Percentiles rank a stretch among this genome's conserved stretches.
These are phyloP conservation scores for Centella asiatica DNA, from an alignment of 129 eudicot species.

Conservation along the genomic window DNA sequence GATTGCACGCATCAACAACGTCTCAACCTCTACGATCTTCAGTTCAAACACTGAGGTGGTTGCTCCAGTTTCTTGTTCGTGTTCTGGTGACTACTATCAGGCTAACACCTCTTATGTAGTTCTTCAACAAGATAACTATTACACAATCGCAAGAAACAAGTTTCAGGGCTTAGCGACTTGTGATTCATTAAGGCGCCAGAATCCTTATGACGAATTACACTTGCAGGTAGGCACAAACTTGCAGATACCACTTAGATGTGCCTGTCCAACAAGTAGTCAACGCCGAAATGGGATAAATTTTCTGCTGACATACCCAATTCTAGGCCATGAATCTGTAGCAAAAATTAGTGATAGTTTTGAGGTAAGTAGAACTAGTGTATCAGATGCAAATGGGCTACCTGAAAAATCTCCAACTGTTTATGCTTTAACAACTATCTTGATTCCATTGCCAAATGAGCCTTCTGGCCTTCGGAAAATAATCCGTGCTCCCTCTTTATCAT, in stretches of 20 bases:
- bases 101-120: constrained; percentile 1
- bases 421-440: constrained; percentile 48
- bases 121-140: constrained; percentile 21
- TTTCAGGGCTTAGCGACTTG: constrained; percentile 54
- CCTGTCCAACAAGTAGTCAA: constrained; percentile 61
- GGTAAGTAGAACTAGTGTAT: constrained; percentile 24
- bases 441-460: constrained; percentile 48
- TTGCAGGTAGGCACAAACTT: constrained; percentile 25
- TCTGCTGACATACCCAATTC: constrained; percentile 41
- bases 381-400: constrained; percentile 41
- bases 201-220: constrained; percentile 17
- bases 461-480: constrained; percentile 18
- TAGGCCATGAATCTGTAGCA: constrained; percentile 25
- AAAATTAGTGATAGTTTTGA: constrained; percentile 36
- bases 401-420: constrained; percentile 19
- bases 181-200: constrained; percentile 29
- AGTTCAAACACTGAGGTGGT: constrained; percentile 39
- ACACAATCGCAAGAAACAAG: constrained; percentile 37
- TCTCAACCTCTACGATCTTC: constrained; percentile 20
- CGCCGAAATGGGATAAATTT: constrained; percentile 23
- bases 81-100: constrained; percentile 49
- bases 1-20: constrained; percentile 43
- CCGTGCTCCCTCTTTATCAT: neutral
- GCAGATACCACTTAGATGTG: constrained; percentile 61
- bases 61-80: constrained; percentile 59